Evolutionary conservation across 768 basidiomycete genomes (phyloP).

Genomic region (Kwoniella newhampshirensis): DNA sequence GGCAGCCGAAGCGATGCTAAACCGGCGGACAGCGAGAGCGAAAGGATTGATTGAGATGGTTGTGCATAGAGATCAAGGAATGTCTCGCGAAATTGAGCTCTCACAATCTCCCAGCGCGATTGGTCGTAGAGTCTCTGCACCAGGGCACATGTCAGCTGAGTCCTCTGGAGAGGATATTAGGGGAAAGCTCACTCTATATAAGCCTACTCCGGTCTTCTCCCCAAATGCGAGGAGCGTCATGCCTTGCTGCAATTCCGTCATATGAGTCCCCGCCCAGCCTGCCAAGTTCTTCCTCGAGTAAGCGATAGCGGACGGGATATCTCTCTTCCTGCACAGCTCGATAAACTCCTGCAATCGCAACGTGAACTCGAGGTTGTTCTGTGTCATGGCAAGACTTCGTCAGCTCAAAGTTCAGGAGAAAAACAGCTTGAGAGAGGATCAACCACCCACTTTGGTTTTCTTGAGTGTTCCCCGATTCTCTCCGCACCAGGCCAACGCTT

Average conservation of each 20-base stretch:
- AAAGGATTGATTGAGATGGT: slow-evolving; percentile 79
- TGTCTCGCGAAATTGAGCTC: slow-evolving; percentile 75
- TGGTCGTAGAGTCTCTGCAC: slow-evolving; percentile 76
- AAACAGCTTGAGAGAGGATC: background rate
- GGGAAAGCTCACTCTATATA: slow-evolving; percentile 67
- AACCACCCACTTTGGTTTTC: slow-evolving; percentile 73
- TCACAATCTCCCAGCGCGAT: slow-evolving; percentile 72
- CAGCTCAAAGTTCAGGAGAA: background rate
- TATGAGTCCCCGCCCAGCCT: slow-evolving; percentile 73
- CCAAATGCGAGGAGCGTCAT: slow-evolving; percentile 72
- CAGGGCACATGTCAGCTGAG: background rate
- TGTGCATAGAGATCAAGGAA: slow-evolving; percentile 85
- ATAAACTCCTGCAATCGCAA: slow-evolving; percentile 94
- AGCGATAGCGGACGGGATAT: slow-evolving; percentile 72
- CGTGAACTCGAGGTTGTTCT: slow-evolving; percentile 96
- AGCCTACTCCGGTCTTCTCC: slow-evolving; percentile 65
- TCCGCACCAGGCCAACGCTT: slow-evolving; percentile 91
- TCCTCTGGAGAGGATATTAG: background rate
- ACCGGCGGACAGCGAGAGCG: slow-evolving; percentile 86
- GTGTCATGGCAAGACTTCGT: slow-evolving; percentile 8
- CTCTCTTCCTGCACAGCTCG: slow-evolving; percentile 73
- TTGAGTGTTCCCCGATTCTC: slow-evolving; percentile 91
- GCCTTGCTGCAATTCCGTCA: slow-evolving; percentile 72
- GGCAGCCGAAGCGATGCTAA: slow-evolving; percentile 86
- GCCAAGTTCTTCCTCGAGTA: slow-evolving; percentile 79